These are phyloP conservation scores for Lactarius hengduanensis DNA, from an alignment of 768 basidiomycete genomes.

Conservation along the genomic window DNA sequence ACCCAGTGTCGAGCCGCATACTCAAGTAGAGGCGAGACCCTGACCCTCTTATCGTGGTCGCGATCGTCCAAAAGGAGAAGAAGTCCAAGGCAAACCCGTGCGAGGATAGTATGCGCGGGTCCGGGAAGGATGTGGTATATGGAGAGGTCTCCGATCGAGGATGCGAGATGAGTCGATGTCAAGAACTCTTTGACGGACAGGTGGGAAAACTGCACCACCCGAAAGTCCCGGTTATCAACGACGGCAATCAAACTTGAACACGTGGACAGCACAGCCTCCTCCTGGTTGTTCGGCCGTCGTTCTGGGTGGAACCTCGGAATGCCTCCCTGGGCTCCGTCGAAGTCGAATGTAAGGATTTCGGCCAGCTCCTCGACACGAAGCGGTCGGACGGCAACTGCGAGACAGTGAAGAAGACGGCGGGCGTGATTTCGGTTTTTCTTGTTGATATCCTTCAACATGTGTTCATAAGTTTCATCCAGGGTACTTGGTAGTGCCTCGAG, in stretches of 20 bases:
- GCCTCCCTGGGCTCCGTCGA: background rate
- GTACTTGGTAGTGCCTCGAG: conserved; percentile 8
- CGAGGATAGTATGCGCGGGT: background rate
- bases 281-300: conserved; percentile 3
- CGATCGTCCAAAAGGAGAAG: background rate
- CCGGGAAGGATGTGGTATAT: background rate
- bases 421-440: conserved; percentile 3
- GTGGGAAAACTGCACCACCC: conserved; percentile 19
- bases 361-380: conserved; percentile 2
- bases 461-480: background rate
- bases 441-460: conserved; percentile 3
- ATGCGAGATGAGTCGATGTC: conserved; percentile 1
- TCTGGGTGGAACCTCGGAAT: conserved; percentile 7
- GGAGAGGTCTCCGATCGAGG: background rate
- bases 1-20: conserved; percentile 6
- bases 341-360: conserved; percentile 17
- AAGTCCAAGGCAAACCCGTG: background rate
- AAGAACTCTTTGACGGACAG: conserved; percentile 16
- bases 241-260: conserved; percentile 15
- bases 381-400: background rate
- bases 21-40: background rate
- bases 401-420: conserved; percentile 9
- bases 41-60: background rate
- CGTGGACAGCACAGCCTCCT: conserved; percentile 5
- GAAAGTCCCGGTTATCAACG: background rate